A percentile compares a stretch with the other conserved stretches of the same genome.
Conservation (phyloP, 257 asterid genomes). For the Ocimum tenuiflorum region DNA sequence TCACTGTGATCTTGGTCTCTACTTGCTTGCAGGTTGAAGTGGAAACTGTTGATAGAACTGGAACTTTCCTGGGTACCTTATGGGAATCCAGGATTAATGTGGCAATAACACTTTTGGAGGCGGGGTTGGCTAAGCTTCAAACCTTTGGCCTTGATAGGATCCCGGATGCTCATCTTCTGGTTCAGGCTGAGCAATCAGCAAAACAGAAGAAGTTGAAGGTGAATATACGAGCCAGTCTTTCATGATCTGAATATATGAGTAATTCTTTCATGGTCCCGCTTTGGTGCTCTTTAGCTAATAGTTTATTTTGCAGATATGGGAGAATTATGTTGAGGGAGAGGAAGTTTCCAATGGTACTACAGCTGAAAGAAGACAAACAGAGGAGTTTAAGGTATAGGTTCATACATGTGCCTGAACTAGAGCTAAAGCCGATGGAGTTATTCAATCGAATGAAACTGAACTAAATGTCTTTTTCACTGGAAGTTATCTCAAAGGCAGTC, state of each 20-base stretch:
- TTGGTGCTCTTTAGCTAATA: constrained; percentile 16
- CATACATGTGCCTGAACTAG: background rate
- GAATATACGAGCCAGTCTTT: constrained; percentile 10
- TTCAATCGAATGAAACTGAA: too few species aligned
- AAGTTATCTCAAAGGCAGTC: background rate
- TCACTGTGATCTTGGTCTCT: background rate
- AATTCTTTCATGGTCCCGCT: background rate
- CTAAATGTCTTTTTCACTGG: background rate
- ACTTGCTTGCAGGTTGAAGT: constrained; percentile 67
- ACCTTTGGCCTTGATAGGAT: constrained; percentile 75
- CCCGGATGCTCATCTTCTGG: constrained; percentile 77
- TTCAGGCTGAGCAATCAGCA: constrained; percentile 89
- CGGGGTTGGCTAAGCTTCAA: constrained; percentile 91
- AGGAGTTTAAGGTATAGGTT: constrained; percentile 61
- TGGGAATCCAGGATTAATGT: constrained; percentile 82
- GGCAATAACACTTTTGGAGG: constrained; percentile 75
- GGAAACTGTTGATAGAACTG: constrained; percentile 93
- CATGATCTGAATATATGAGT: too few species aligned
- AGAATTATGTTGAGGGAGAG: constrained; percentile 66
- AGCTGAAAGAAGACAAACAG: constrained; percentile 63
- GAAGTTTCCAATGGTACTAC: constrained; percentile 50
- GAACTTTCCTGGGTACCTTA: constrained; percentile 86
- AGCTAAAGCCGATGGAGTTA: too few species aligned
- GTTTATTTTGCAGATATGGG: constrained; percentile 55
- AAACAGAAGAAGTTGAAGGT: constrained; percentile 92